Conservation (phyloP, 345 rosid genomes). For the Linum trigynum region DNA sequence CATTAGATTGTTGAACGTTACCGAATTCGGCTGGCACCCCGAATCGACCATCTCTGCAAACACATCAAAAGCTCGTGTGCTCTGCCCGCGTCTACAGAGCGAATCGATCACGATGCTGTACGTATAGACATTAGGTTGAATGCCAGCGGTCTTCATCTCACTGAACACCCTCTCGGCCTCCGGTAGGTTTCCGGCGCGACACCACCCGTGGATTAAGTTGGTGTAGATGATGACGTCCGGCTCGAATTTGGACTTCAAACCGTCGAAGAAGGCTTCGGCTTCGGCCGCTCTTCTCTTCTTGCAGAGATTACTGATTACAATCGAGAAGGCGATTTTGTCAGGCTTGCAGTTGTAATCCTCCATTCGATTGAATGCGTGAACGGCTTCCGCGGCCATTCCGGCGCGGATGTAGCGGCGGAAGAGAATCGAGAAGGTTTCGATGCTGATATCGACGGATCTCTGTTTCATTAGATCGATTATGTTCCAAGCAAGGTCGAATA, state of each 20-base stretch:
- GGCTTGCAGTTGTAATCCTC: slow-evolving; percentile 81
- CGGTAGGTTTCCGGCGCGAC: slow-evolving; percentile 51
- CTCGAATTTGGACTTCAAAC: slow-evolving; percentile 48
- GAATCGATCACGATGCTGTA: slow-evolving; percentile 80
- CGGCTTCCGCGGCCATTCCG: slow-evolving; percentile 77
- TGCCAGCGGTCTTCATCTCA: slow-evolving; percentile 69
- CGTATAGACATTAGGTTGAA: slow-evolving; percentile 73
- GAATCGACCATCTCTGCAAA: slow-evolving; percentile 80
- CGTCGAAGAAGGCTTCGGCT: slow-evolving; percentile 72
- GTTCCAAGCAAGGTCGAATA: slow-evolving; percentile 72
- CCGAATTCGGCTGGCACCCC: slow-evolving; percentile 58
- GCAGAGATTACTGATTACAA: slow-evolving; percentile 56
- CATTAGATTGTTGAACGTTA: slow-evolving; percentile 83
- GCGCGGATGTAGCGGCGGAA: slow-evolving; percentile 83
- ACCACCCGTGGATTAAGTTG: slow-evolving; percentile 78
- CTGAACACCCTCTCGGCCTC: slow-evolving; percentile 70
- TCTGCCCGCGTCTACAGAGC: slow-evolving; percentile 74
- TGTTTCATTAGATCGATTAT: slow-evolving; percentile 62
- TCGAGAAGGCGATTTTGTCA: slow-evolving; percentile 62
- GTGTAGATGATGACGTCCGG: slow-evolving; percentile 75
- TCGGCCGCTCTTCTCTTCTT: slow-evolving; percentile 66
- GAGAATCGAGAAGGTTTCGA: slow-evolving; percentile 56
- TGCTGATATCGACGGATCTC: slow-evolving; percentile 39
- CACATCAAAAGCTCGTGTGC: slow-evolving; percentile 77
- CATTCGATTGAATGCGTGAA: slow-evolving; percentile 85